Evolutionary conservation across 2,329 filamentous ascomycete genomes (phyloP).

Genomic region (Fusarium setosum): DNA sequence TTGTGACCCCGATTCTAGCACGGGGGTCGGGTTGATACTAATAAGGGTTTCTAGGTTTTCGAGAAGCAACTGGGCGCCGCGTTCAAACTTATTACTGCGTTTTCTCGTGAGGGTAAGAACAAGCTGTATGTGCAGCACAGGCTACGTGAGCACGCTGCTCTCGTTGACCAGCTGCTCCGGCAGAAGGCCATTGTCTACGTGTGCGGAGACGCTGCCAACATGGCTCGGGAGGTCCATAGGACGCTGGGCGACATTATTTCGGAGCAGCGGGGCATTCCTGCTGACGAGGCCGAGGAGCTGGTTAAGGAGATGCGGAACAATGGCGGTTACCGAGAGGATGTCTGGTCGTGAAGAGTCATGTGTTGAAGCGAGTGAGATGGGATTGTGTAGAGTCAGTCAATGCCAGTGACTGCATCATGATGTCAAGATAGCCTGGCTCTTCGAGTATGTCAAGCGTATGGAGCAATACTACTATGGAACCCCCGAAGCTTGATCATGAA

Average conservation of each 20-base stretch:
- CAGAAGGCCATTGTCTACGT: not conserved
- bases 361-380: no score
- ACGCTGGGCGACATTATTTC: not conserved
- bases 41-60: no score
- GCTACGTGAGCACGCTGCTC: not conserved
- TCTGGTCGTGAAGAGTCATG: no score
- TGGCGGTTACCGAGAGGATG: no score
- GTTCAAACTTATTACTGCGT: not conserved
- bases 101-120: not conserved
- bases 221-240: not conserved
- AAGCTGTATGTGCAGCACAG: constrained; percentile 10
- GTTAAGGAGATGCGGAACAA: constrained; percentile 2
- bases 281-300: not conserved
- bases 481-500: no score
- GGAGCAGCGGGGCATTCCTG: not conserved
- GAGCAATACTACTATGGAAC: no score
- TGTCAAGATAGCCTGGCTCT: no score
- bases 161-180: not conserved
- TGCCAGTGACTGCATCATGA: no score
- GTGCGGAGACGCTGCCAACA: constrained; percentile 7
- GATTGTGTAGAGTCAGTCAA: no score
- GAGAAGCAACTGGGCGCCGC: not conserved
- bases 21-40: no score
- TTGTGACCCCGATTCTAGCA: no score
- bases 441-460: no score